Conservation (phyloP, 2,329 filamentous ascomycete species). For the Aspergillus uvarum region DNA sequence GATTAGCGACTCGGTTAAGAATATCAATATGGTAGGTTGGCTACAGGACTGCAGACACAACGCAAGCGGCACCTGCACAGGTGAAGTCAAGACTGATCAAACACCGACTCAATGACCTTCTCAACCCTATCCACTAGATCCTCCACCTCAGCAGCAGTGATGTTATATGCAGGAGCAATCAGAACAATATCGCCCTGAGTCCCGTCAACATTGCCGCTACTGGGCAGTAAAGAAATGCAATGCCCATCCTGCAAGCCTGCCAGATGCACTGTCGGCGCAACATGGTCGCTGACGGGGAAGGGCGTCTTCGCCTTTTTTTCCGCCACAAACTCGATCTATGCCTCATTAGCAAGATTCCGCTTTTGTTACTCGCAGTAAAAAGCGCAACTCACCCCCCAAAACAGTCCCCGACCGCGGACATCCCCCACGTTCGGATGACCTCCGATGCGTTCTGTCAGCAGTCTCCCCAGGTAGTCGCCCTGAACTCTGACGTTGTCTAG, state of each 20-base stretch:
- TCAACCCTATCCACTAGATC: constrained; percentile 54
- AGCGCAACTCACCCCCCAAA: constrained; percentile 55
- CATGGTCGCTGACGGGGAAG: constrained; percentile 47
- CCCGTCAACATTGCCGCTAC: constrained; percentile 60
- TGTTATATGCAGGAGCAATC: constrained; percentile 67
- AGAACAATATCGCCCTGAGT: constrained; percentile 67
- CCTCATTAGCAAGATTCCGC: background rate
- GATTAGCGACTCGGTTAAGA: too few relatives aligned
- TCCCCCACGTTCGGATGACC: constrained; percentile 55
- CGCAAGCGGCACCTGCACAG: too few relatives aligned
- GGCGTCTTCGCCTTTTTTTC: constrained; percentile 56
- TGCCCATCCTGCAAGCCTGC: constrained; percentile 46
- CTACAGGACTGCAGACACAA: too few relatives aligned
- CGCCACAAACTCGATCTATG: constrained; percentile 57
- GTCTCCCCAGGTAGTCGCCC: constrained; percentile 46
- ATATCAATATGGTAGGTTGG: too few relatives aligned
- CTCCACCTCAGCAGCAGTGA: constrained; percentile 57
- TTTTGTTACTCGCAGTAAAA: background rate
- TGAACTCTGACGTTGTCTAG: constrained; percentile 58
- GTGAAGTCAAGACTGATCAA: constrained; percentile 22
- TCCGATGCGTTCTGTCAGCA: constrained; percentile 46
- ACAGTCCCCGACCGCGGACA: constrained; percentile 59
- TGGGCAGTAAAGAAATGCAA: constrained; percentile 63
- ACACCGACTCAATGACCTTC: constrained; percentile 55
- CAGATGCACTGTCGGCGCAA: constrained; percentile 54